Base-by-base conservation (phyloP, 2,329 filamentous ascomycete genomes). In the Claviceps citrina region DNA sequence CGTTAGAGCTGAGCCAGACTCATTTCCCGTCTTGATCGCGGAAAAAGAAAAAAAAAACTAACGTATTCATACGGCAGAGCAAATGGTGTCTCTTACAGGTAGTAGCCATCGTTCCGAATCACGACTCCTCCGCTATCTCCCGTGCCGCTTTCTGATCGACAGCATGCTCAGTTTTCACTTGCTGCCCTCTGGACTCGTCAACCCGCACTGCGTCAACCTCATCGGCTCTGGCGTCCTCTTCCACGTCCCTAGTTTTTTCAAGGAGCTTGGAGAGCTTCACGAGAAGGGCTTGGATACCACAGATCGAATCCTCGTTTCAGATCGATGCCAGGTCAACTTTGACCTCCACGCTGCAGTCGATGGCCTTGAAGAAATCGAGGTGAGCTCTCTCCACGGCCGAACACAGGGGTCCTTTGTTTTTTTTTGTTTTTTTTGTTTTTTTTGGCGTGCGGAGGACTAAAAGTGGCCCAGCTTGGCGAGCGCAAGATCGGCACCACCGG, bases 161-260 rank as follows among this genome's bases (percentile, higher is more conserved):
- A 56, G 40, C 38, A 42, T 19, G n/a, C 27, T 45, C 63, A 70
- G 68, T 58, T 72, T 74, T 47, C 73, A 79, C 55, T 69, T 81
- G 43, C 61, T 80, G 37, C 73, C 78, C 19, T 81, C 75, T 41
- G 83, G 83, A 44, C 70, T 87, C 44, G 67, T 87, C 48, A 83
- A 81, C 54, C 77, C 80, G 6, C 64, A 65, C 32, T 82, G 55
- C 33, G 68, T 75, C 51, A 87, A 86, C 62, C 64, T 87, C 42
- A 80, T 87, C 54, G 82, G 81, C 44, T 79, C 77, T 36, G 79
- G 68, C 35, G 70, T 73, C 31, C 73, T 83, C 44, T 76, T 84
- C 48, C 73, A 84, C 58, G 68, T 49, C 33, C 56, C 56, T 7
- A 56, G 49, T 31, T 66, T 66, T 47, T 65, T 65, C 51, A 54